A percentile compares a stretch with the other conserved stretches of the same genome.
Evolutionary conservation across 257 asterid genomes (phyloP).

Genomic region (Rauvolfia tetraphylla): DNA sequence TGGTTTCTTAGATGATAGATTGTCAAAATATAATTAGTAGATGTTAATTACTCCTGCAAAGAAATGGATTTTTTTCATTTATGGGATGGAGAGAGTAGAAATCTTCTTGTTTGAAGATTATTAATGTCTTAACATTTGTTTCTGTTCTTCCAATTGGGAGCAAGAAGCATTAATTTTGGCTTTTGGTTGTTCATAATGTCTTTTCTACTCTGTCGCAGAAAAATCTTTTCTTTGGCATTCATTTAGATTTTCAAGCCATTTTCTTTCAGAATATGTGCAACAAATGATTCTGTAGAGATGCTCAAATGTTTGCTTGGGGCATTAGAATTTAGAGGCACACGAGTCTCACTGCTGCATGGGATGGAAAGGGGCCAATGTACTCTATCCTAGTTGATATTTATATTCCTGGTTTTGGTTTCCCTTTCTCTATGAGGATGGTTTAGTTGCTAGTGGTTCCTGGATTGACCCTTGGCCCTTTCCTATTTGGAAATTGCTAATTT

Average conservation of each 20-base stretch:
- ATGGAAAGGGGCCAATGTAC: background rate
- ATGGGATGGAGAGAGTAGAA: background rate
- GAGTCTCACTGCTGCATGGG: background rate
- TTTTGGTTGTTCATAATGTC: background rate
- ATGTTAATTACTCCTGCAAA: background rate
- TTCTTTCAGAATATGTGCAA: background rate
- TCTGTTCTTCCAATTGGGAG: background rate
- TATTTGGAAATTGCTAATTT: background rate
- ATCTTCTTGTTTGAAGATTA: background rate
- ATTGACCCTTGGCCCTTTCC: background rate
- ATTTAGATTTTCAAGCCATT: background rate
- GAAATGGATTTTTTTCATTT: background rate
- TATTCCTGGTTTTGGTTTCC: background rate
- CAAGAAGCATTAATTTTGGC: background rate
- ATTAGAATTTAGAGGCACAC: background rate
- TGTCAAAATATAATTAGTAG: background rate
- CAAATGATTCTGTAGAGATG: background rate
- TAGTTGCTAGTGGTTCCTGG: constrained; percentile 3
- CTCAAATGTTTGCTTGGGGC: background rate
- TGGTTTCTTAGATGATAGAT: background rate
- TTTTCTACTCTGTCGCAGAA: background rate
- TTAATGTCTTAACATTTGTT: background rate
- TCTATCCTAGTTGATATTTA: background rate
- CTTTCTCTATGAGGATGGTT: background rate
- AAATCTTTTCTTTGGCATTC: background rate